Base-by-base conservation (phyloP, 2,329 filamentous ascomycete species). In the Metarhizium album region DNA sequence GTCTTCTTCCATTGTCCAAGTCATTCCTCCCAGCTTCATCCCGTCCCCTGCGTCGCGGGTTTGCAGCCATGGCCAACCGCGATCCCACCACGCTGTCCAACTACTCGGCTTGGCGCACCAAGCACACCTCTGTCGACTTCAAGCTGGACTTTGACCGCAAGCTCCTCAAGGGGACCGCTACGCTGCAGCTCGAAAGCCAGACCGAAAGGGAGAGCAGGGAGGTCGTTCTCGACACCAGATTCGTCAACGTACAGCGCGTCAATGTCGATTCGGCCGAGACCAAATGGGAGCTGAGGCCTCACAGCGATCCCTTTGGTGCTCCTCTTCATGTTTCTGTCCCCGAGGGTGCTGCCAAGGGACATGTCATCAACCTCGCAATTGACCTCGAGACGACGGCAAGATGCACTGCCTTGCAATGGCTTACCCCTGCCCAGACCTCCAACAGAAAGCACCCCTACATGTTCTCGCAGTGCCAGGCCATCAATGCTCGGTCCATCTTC, bases 391-490 rank as follows among this genome's bases (percentile, higher is more conserved):
- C 93, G 4, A 97, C 93, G 1, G 79, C 86, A 48, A 79, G 87
- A 61, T 96, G 91, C 68, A 95, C 90, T 11, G 91, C 91, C 9
- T 74, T 98, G 55, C 91, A 97, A 70, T 98, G 93, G 91, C 78
- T 98, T 67, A 90, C 87, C 0, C 89, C 90, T 2, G 86, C 85
- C 31, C 93, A 97, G 72, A 97, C 93, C 1, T 89, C 87, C 52
- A 96, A 95, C 78, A 90, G 90, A 73, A 93, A 90, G 69, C 86
- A 94, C 58, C 91, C 91, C 1, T 97, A 96, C 70, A 91, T 97
- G 83, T 97, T 97, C 73, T 94, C 88, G 43, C 93, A 97, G 73
- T 95, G 90, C 67, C 91, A 98, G 74, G 90, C 91, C 49, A 97
- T 96, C 62, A 90, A 97, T 62, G 89, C 88, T 42, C 83, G 93